Base-by-base conservation (phyloP, 805 yeast species). In the Pichia sporocuriosa region DNA sequence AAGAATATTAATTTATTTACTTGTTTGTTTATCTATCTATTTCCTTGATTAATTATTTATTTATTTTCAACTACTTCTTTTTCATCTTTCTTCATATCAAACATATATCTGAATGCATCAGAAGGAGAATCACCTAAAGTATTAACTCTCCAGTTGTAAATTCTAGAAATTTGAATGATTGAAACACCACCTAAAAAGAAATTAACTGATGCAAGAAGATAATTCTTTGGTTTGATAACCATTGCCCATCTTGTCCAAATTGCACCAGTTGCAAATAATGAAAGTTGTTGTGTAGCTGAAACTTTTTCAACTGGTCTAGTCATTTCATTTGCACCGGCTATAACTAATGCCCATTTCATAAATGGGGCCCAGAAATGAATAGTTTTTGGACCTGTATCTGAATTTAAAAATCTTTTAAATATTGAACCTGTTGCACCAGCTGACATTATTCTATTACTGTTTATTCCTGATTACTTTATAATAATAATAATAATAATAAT, bases 201-300 rank as follows among this genome's bases (percentile, higher is more conserved):
- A 67, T 90, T 90, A 42, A 90, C 98, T 23, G 90, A 78, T 4
- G 97, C 98, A 51, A 93, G 72, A 47, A 93, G 68, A 53, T 73
- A 72, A 66, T 90, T 90, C 66, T 83, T 81, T 32, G 98, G 98
- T 50, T 69, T 78, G 58, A 90, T 90, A 49, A 89, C 93, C 65
- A 89, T 76, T 13, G 96, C 88, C 97, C 97, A 90, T 63, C 98
- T 79, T 27, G 98, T 90, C 98, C 98, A 90, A 55, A 90, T 87
- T 40, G 78, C 77, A 42, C 97, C 98, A 1, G 98, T 90, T 35
- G 89, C 88, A 54, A 84, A 73, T 44, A 90, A 71, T 2, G 97
- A 95, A 46, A 77, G 60, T 67, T 84, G 89, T 65, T 85, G 95
- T 20, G 95, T 81, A 44, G 97, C 96, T 28, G 93, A 81, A 37